phyloP scores from a whole-genome alignment of 805 yeast genomes.

The Candida silvicultrix region DNA sequence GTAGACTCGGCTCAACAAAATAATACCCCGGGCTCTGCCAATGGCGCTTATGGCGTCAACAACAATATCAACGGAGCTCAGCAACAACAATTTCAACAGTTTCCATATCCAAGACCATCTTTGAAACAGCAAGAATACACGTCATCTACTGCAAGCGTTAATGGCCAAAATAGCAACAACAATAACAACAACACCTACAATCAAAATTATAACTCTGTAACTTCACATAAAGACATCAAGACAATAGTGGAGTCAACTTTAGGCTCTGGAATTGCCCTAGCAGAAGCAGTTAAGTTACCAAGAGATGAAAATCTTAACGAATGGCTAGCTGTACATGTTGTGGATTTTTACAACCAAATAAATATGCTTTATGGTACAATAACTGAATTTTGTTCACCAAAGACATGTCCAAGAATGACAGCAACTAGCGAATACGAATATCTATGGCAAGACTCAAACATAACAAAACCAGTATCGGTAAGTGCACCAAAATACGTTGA shows the following conservation, averaged over 20 bases:
- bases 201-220: conserved; percentile 28
- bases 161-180: conserved; percentile 5
- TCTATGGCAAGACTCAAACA: conserved; percentile 83
- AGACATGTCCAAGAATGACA: conserved; percentile 94
- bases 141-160: conserved; percentile 3
- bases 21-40: not conserved
- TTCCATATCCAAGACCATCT: conserved; percentile 3
- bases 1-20: not conserved
- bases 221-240: conserved; percentile 68
- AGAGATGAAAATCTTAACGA: conserved; percentile 87
- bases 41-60: not conserved
- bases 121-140: conserved; percentile 5
- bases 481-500: conserved; percentile 96
- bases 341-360: conserved; percentile 91
- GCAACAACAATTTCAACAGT: conserved; percentile 9
- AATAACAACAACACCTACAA: conserved; percentile 15
- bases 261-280: conserved; percentile 86
- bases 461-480: conserved; percentile 71
- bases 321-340: conserved; percentile 98
- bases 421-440: conserved; percentile 97
- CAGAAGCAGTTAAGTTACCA: conserved; percentile 91
- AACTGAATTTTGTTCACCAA: conserved; percentile 93
- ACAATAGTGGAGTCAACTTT: conserved; percentile 91
- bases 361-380: conserved; percentile 95
- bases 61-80: not conserved